A percentile compares a stretch with the other conserved stretches of the same genome.
Evolutionary conservation across 306 rosid genomes (phyloP).

Genomic region (Argentina anserina): DNA sequence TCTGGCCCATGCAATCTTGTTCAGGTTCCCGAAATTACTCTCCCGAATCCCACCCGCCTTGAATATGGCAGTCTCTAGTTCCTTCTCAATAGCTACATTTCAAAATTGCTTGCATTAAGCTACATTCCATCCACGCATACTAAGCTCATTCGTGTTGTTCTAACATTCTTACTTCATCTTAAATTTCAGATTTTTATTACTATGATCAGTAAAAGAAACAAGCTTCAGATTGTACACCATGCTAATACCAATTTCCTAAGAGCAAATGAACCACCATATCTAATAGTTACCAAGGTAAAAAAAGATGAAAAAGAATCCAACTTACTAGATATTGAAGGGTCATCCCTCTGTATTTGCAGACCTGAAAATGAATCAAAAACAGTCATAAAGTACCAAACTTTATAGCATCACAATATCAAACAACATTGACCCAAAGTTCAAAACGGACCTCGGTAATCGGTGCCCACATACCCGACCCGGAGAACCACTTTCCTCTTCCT

Average conservation of each 20-base stretch:
- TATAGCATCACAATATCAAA: not conserved
- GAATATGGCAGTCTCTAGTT: conserved; percentile 78
- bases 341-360: conserved; percentile 69
- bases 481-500: conserved; percentile 78
- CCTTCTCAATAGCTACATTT: conserved; percentile 75
- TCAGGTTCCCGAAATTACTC: conserved; percentile 71
- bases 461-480: conserved; percentile 81
- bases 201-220: not conserved
- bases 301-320: conserved; percentile 8
- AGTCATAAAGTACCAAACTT: not conserved
- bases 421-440: not conserved
- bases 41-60: conserved; percentile 83
- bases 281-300: not conserved
- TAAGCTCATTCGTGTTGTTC: too few species aligned
- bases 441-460: conserved; percentile 74
- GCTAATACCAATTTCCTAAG: not conserved
- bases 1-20: conserved; percentile 83
- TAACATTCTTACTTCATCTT: not conserved
- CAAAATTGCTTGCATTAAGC: conserved; percentile 23
- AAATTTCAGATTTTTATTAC: not conserved
- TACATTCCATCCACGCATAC: too few species aligned
- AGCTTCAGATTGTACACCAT: not conserved
- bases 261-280: not conserved
- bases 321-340: conserved; percentile 60
- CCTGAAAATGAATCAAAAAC: conserved; percentile 37